These are phyloP conservation scores for Tulasnella sp. DNA, from an alignment of 768 basidiomycete species.

Conservation along the genomic window DNA sequence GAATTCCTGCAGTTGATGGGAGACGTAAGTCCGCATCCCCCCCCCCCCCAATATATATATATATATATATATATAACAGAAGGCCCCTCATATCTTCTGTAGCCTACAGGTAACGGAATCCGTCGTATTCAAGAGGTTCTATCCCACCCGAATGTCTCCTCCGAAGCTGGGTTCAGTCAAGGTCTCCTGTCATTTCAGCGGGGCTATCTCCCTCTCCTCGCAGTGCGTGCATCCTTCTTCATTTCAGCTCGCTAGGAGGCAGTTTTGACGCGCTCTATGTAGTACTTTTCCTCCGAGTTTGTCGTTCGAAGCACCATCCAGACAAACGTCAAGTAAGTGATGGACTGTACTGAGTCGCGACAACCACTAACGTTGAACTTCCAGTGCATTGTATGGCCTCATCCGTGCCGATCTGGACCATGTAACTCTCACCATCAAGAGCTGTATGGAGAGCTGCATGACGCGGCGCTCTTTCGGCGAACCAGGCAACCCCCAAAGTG, in stretches of 20 bases:
- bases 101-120: neutral
- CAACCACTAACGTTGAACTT: neutral
- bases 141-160: neutral
- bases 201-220: constrained; percentile 19
- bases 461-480: constrained; percentile 9
- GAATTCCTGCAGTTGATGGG: constrained; percentile 2
- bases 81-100: neutral
- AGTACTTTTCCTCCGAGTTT: constrained; percentile 65
- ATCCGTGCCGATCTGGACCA: constrained; percentile 3
- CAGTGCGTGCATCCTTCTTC: neutral
- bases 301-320: constrained; percentile 12
- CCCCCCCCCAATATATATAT: neutral
- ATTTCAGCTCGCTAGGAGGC: neutral
- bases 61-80: no score
- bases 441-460: constrained; percentile 15
- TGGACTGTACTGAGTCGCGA: neutral
- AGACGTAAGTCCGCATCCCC: neutral
- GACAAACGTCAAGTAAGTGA: constrained; percentile 8
- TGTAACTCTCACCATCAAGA: neutral
- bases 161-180: neutral
- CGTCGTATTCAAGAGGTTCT: constrained; percentile 16
- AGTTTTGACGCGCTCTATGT: neutral
- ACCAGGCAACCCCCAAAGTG: constrained; percentile 45
- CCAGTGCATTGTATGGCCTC: constrained; percentile 21
- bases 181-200: neutral